A percentile compares a stretch with the other conserved stretches of the same genome.
These are phyloP conservation scores for Nakazawaea ambrosiae DNA, from an alignment of 805 yeast genomes.

Conservation along the genomic window DNA sequence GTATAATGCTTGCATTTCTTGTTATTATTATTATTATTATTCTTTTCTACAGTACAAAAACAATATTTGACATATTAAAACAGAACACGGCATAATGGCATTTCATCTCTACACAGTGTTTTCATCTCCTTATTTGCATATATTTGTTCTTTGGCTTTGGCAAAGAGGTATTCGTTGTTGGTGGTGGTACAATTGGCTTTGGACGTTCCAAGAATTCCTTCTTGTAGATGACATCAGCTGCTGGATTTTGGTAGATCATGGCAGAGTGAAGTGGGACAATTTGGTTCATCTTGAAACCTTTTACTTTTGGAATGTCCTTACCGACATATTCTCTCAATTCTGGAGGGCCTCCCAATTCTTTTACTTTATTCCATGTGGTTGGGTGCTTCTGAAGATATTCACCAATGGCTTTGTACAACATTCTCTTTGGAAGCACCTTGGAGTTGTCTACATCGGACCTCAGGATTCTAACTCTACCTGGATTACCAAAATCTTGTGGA, in stretches of 20 bases:
- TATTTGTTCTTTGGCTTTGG: conserved; percentile 53
- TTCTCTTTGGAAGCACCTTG: conserved; percentile 49
- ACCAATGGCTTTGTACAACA: conserved; percentile 52
- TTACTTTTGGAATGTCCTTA: conserved; percentile 64
- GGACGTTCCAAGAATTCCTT: conserved; percentile 20
- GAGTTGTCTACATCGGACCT: conserved; percentile 34
- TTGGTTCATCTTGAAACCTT: conserved; percentile 78
- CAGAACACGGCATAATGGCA: too few relatives aligned
- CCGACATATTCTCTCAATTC: conserved; percentile 53
- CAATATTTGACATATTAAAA: too few relatives aligned
- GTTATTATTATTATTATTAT: conserved; percentile 35
- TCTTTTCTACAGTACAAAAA: too few relatives aligned
- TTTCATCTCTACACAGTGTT: too few relatives aligned
- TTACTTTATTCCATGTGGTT: conserved; percentile 57
- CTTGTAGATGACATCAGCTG: conserved; percentile 63
- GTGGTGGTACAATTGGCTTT: conserved; percentile 34
- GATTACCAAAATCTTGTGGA: conserved; percentile 96
- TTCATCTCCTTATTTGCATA: conserved; percentile 53
- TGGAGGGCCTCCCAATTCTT: conserved; percentile 58
- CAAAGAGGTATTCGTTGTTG: conserved; percentile 28
- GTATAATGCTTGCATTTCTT: not conserved
- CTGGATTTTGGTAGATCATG: conserved; percentile 76
- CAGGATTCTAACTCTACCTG: conserved; percentile 79
- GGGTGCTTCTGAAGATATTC: conserved; percentile 54
- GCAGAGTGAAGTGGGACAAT: conserved; percentile 86